phyloP scores from a whole-genome alignment of 805 yeast species.

The Pichia phayaonensis region DNA sequence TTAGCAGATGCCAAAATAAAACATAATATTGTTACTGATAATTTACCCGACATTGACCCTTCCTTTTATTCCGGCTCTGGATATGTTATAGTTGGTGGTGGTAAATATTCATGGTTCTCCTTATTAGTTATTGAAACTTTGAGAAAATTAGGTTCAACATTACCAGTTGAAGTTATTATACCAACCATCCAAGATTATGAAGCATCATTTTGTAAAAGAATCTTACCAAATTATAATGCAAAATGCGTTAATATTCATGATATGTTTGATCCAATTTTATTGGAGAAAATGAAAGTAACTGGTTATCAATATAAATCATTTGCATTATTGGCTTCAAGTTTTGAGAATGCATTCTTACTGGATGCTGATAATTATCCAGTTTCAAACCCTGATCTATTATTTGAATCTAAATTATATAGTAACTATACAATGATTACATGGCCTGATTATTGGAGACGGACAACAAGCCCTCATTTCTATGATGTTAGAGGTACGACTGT shows the following conservation, averaged over 20 bases:
- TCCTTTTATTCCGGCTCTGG: slow-evolving; percentile 23
- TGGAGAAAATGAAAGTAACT: slow-evolving; percentile 17
- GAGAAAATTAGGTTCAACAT: slow-evolving; percentile 34
- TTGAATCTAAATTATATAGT: slow-evolving; percentile 48
- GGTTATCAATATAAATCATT: slow-evolving; percentile 47
- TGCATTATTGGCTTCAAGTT: slow-evolving; percentile 64
- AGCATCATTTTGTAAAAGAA: slow-evolving; percentile 24
- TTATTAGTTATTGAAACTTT: slow-evolving; percentile 33
- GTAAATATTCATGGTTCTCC: slow-evolving; percentile 34
- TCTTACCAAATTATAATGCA: slow-evolving; percentile 34
- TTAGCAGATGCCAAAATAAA: slow-evolving; percentile 36
- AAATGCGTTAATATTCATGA: slow-evolving; percentile 34
- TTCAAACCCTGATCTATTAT: slow-evolving; percentile 52
- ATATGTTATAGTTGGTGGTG: slow-evolving; percentile 38
- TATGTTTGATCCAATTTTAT: slow-evolving; percentile 26
- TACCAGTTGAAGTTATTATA: slow-evolving; percentile 26
- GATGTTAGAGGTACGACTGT: slow-evolving; percentile 54
- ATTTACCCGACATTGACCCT: slow-evolving; percentile 35
- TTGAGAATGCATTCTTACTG: slow-evolving; percentile 60
- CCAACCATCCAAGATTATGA: slow-evolving; percentile 13
- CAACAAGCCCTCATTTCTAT: slow-evolving; percentile 68
- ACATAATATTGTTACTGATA: slow-evolving; percentile 39
- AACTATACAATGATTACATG: slow-evolving; percentile 50
- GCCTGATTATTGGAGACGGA: slow-evolving; percentile 89
- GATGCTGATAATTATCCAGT: slow-evolving; percentile 77